phyloP scores from a whole-genome alignment of 1,284 basidiomycete genomes.

The Cryptococcus depauperatus region DNA sequence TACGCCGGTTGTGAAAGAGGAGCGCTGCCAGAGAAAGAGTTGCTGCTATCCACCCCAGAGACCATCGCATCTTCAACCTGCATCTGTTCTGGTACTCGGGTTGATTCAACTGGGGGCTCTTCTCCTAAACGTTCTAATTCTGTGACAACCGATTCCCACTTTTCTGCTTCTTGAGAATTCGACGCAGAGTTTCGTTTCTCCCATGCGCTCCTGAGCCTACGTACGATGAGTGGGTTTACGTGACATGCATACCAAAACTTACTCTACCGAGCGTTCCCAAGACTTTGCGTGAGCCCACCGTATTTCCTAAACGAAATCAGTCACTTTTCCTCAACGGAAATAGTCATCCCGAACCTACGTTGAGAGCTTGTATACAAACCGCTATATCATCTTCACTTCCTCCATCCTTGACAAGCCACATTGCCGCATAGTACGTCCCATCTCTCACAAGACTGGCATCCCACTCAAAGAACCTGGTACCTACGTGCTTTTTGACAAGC shows the following conservation, averaged over 20 bases:
- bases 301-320: constrained; percentile 50
- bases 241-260: constrained; percentile 7
- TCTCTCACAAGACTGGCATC: constrained; percentile 67
- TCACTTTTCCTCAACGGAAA: background rate
- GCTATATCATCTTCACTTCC: constrained; percentile 61
- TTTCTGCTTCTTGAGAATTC: constrained; percentile 1
- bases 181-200: constrained; percentile 6
- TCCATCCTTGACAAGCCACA: constrained; percentile 55
- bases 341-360: too few species aligned
- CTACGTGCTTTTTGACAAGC: constrained; percentile 47
- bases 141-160: constrained; percentile 9
- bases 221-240: background rate
- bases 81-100: too few species aligned
- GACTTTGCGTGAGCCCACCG: constrained; percentile 70
- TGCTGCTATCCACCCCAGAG: too few species aligned
- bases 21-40: too few species aligned
- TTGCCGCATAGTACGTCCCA: constrained; percentile 61
- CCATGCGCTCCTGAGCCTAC: constrained; percentile 25
- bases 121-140: constrained; percentile 5
- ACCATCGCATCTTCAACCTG: too few species aligned
- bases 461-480: constrained; percentile 59
- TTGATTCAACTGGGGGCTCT: too few species aligned
- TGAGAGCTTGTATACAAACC: constrained; percentile 61
- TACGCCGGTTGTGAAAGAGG: too few species aligned
- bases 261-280: constrained; percentile 52